phyloP scores from a whole-genome alignment of 2,329 filamentous ascomycete species.

The Apiospora aurea region DNA sequence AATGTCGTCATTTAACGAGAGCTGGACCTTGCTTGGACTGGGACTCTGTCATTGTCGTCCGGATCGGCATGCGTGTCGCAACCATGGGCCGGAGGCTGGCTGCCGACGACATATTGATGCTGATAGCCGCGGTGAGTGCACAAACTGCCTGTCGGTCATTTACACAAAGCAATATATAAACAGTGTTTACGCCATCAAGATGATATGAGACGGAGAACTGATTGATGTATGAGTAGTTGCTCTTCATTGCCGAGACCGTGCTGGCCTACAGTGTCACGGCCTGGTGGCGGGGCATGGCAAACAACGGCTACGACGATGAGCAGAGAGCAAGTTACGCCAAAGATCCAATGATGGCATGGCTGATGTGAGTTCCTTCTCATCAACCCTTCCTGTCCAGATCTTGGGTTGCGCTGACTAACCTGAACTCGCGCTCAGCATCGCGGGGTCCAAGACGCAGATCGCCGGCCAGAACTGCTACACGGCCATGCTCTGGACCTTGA shows the following conservation, averaged over 20 bases:
- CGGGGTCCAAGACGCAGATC: conserved; percentile 30
- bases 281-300: conserved; percentile 24
- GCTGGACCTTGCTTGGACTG: conserved; percentile 6
- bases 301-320: conserved; percentile 22
- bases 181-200: too few species aligned
- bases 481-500: conserved; percentile 29
- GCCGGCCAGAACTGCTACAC: conserved; percentile 27
- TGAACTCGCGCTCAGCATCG: conserved; percentile 14
- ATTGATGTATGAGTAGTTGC: not conserved
- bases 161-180: too few species aligned
- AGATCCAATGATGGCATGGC: not conserved
- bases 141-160: too few species aligned
- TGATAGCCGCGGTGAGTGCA: conserved; percentile 19
- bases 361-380: conserved; percentile 21
- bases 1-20: conserved; percentile 1
- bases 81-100: conserved; percentile 10
- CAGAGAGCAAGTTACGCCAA: conserved; percentile 1
- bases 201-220: too few species aligned
- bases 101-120: conserved; percentile 23
- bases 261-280: conserved; percentile 30
- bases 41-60: not conserved
- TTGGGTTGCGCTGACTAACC: not conserved
- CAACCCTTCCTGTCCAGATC: not conserved
- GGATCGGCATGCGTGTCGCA: not conserved
- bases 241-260: conserved; percentile 2